Evolutionary conservation across 2,329 filamentous ascomycete genomes (phyloP), one percentile per base, ranked within the genome.

Genomic region (Epichloe sibirici): DNA sequence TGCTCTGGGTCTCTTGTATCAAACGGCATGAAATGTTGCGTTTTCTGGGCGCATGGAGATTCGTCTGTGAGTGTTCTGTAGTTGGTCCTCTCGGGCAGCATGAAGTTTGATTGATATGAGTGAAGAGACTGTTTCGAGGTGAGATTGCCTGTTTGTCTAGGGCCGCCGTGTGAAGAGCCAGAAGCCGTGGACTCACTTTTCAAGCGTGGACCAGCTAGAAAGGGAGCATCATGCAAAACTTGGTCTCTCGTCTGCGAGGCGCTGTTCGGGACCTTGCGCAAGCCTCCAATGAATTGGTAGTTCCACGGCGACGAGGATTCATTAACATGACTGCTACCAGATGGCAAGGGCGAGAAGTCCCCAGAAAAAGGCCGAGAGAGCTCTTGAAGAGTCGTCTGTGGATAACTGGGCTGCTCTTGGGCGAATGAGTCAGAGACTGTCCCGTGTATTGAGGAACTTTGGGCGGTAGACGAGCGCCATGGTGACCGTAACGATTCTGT

Each of bases 271-370:
- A 80, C 75, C 61, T 77, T 77, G 52, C 77, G 77, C 53, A 81
- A 62, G 51, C 77, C 77, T 57, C 78, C 76, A 46, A 74, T 68
- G 63, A 81, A 70, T 57, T 73, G 74, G 59, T 77, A 75, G 61
- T 74, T 78, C 72, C 74, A 78, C 51, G 76, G 71, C 15, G 75
- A 68, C 23, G 61, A 57, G n/a, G 58, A 55, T 44, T 52, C 51
- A 12, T 57, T 55, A 35, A 55, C 49, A 57, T 52, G 47, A 35
- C 47, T 51, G 49, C 55, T 48, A n/a, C 56, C 50, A 47, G 56
- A 53, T 17, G 61, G 58, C 23, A 62, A 59, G 21, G 53, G 34
- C 15, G 54, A 51, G 45, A 44, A 43, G 21, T 52, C 17, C 11
- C 21, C 25, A 42, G 59, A 58, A 23, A 15, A 45, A 37, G 49